Conservation (phyloP, 2,329 filamentous ascomycete species). For the Trichoderma guizhouense region DNA sequence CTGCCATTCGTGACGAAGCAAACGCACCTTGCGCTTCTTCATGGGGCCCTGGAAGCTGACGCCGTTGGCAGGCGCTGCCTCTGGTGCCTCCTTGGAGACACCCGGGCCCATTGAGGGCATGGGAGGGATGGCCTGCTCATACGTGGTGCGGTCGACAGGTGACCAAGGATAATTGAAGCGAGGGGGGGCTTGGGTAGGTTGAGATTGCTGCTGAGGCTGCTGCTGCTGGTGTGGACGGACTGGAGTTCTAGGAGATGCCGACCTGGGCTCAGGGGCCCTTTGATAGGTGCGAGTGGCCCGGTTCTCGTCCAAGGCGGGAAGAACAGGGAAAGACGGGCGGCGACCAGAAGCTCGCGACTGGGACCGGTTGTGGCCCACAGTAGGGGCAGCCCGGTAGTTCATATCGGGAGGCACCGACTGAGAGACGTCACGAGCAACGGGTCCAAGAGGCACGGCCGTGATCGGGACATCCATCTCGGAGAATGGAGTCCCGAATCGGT, state of each 20-base stretch:
- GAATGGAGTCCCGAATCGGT: conserved; percentile 80
- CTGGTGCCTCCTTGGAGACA: conserved; percentile 28
- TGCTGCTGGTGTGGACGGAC: conserved; percentile 21
- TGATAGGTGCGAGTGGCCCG: conserved; percentile 40
- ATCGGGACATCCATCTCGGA: conserved; percentile 88
- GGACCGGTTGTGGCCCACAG: conserved; percentile 39
- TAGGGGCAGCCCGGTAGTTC: conserved; percentile 61
- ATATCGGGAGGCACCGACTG: conserved; percentile 94
- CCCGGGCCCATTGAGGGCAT: conserved; percentile 23
- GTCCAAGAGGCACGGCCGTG: conserved; percentile 67
- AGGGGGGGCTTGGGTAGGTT: conserved; percentile 50
- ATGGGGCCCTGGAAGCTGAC: conserved; percentile 80
- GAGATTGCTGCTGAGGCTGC: conserved; percentile 26
- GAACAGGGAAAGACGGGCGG: conserved; percentile 64
- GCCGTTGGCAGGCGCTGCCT: conserved; percentile 43
- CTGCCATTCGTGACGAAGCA: conserved; percentile 91
- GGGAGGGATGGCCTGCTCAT: conserved; percentile 46
- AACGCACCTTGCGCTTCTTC: conserved; percentile 86
- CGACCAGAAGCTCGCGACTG: conserved; percentile 56
- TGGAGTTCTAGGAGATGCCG: conserved; percentile 36
- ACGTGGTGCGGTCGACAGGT: conserved; percentile 42
- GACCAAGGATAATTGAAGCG: conserved; percentile 57
- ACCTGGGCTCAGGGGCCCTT: conserved; percentile 32
- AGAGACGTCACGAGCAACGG: conserved; percentile 72
- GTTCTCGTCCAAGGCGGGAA: conserved; percentile 69